Evolutionary conservation across 192 early-diverging fungal species (phyloP).

Genomic region (Coemansia sp.): DNA sequence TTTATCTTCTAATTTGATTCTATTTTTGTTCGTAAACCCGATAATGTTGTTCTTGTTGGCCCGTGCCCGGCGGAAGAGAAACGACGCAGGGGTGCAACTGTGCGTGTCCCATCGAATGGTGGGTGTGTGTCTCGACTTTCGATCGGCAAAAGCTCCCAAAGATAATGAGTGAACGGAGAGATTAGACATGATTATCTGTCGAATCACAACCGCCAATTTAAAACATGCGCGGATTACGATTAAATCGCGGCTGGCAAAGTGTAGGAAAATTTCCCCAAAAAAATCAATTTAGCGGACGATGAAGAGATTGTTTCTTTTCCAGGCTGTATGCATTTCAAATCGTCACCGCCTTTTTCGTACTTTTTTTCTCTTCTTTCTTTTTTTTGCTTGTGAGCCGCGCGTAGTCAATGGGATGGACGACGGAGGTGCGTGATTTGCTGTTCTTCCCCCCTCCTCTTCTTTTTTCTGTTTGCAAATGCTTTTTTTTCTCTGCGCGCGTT

Average conservation of each 20-base stretch:
- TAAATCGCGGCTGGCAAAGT: not conserved
- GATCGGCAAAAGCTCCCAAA: too few species aligned
- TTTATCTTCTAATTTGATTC: not conserved
- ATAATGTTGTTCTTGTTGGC: not conserved
- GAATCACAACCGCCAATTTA: not conserved
- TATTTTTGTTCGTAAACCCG: not conserved
- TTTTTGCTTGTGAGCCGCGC: not conserved
- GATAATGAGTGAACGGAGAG: too few species aligned
- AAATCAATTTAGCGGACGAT: not conserved
- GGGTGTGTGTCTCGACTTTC: too few species aligned
- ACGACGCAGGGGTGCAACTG: too few species aligned
- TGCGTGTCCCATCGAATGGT: too few species aligned
- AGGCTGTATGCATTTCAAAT: not conserved
- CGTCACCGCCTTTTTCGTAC: not conserved
- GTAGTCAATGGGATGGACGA: not conserved
- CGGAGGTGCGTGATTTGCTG: constrained; percentile 6
- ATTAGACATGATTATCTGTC: not conserved
- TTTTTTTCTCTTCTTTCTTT: not conserved
- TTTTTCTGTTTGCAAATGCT: not conserved
- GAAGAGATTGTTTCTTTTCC: not conserved
- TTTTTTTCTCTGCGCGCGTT: not conserved
- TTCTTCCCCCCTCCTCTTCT: not conserved
- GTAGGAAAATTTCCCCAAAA: not conserved
- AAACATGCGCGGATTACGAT: not conserved
- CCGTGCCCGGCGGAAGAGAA: not conserved